Evolutionary conservation across 768 basidiomycete species (phyloP), one percentile per base, ranked within the genome.

Genomic region (Suillus lakei): DNA sequence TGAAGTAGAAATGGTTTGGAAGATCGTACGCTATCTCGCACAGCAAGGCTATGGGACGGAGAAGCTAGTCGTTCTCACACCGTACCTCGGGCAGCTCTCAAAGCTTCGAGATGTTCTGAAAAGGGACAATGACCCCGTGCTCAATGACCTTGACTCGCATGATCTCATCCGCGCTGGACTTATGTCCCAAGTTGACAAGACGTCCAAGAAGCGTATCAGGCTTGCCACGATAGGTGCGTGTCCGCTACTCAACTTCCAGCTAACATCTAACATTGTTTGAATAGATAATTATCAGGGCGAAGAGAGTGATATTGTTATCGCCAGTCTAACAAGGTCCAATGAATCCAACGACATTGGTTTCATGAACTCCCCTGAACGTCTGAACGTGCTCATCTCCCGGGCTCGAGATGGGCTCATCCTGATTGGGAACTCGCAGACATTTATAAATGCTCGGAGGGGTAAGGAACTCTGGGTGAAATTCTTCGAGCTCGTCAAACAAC

Each of bases 201-300:
- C 78, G 1, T 69, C 70, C 0, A 88, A 86, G 72, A 80, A 76
- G 32, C 75, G 79, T 0, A 77, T 91, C 55, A 82, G 88, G 2
- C 72, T 91, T 0, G 85, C 88, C 0, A 91, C 90, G 0, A 90
- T 91, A 7, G 90, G 90, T 89, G 59, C 13, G 79, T 66, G 28
- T 30, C 21, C 32, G 28, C 43, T 28, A 16, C 5, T 53, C 16
- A 3, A 5, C 56, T 23, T 21, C n/a, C 51, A 10, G 6, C 9
- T 41, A 18, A 41, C 39, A 21, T 41, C 39, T 59, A 7, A 59
- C 28, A 38, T 34, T 21, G 34, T 26, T 15, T 30, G 1, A 28
- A 59, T 50, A 91, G 91, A 91, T 69, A 92, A 91, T 68, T 92
- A 91, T 66, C 91, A 91, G 71, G 90, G 90, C 3, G 91, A 91